Conservation (phyloP, 1,284 basidiomycete species). For the Puccinia hordei region DNA sequence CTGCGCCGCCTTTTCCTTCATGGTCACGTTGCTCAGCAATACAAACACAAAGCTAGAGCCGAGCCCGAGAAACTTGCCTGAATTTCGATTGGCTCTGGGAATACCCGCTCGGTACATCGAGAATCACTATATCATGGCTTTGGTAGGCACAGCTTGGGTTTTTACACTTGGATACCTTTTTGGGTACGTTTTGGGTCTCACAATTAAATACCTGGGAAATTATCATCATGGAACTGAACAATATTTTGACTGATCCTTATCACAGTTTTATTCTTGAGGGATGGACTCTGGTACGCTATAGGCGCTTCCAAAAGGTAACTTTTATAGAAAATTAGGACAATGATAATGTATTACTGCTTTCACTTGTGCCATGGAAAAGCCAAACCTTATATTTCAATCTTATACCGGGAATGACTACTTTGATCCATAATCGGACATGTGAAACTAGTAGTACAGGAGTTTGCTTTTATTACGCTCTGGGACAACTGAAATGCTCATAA, state of each 20-base stretch:
- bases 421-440: too few species aligned
- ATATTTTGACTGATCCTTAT: neutral
- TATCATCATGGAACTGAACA: neutral
- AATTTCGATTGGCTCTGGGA: neutral
- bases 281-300: neutral
- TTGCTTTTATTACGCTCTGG: too few species aligned
- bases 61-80: neutral
- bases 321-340: constrained; percentile 19
- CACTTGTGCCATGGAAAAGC: neutral
- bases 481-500: too few species aligned
- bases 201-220: neutral
- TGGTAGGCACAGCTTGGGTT: neutral
- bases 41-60: neutral
- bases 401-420: too few species aligned
- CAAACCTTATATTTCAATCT: too few species aligned
- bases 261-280: neutral
- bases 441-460: too few species aligned
- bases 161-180: neutral
- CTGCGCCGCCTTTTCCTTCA: constrained; percentile 4
- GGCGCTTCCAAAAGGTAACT: neutral
- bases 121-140: neutral
- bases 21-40: neutral
- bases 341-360: neutral
- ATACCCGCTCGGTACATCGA: neutral
- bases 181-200: neutral